These are phyloP conservation scores for Fusarium avenaceum DNA, from an alignment of 2,329 filamentous ascomycete species.

Conservation along the genomic window DNA sequence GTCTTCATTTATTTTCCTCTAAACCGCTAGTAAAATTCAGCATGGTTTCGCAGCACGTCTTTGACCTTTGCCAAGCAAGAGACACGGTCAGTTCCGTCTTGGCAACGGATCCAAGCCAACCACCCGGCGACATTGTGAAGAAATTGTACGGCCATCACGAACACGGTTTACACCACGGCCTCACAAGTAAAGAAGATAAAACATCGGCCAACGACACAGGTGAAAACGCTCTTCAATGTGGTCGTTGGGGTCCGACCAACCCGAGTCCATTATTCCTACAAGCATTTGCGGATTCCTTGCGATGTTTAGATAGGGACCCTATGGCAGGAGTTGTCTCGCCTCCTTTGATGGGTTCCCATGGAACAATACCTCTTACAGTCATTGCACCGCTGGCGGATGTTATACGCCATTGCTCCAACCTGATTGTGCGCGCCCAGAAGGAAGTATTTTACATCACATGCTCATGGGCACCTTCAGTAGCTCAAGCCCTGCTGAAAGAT, in stretches of 20 bases:
- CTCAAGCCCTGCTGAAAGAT: slow-evolving; percentile 75
- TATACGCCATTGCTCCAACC: slow-evolving; percentile 79
- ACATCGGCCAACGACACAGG: slow-evolving; percentile 47
- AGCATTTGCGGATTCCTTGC: slow-evolving; percentile 75
- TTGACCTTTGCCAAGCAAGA: slow-evolving; percentile 64
- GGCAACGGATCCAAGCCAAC: slow-evolving; percentile 64
- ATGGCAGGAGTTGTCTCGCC: slow-evolving; percentile 66
- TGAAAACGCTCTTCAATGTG: slow-evolving; percentile 69
- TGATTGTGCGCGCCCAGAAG: slow-evolving; percentile 78
- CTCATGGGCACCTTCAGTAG: slow-evolving; percentile 79
- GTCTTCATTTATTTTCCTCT: neutral
- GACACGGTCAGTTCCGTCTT: slow-evolving; percentile 71
- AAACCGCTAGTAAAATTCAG: neutral
- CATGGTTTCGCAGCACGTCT: slow-evolving; percentile 56
- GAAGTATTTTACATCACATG: slow-evolving; percentile 83
- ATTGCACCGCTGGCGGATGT: slow-evolving; percentile 72
- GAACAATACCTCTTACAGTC: slow-evolving; percentile 76
- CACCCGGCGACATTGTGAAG: slow-evolving; percentile 68
- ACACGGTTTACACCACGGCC: slow-evolving; percentile 20
- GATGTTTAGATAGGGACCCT: slow-evolving; percentile 66
- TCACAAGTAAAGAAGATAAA: slow-evolving; percentile 41
- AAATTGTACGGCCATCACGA: slow-evolving; percentile 62
- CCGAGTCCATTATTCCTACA: slow-evolving; percentile 78
- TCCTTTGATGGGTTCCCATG: slow-evolving; percentile 66
- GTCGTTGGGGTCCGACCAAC: slow-evolving; percentile 73